Percentiles rank a stretch among this genome's conserved stretches.
These are phyloP conservation scores for Pichia sporocuriosa DNA, from an alignment of 805 yeast species.

Conservation along the genomic window DNA sequence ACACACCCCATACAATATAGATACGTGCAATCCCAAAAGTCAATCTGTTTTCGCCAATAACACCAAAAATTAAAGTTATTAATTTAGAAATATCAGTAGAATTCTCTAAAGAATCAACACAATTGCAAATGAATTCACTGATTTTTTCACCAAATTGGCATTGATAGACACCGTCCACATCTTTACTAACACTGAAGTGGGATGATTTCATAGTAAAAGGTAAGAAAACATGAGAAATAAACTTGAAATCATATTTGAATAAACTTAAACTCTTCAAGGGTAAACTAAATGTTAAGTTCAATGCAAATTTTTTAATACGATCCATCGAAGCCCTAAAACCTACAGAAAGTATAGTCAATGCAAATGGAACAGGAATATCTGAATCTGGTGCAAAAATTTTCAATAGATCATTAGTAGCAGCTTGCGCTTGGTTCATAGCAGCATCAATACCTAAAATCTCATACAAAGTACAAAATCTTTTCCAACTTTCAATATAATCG, in stretches of 20 bases:
- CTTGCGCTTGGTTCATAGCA: constrained; percentile 78
- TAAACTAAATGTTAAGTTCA: constrained; percentile 49
- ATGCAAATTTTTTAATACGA: constrained; percentile 59
- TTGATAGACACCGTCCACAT: constrained; percentile 23
- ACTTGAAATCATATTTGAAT: constrained; percentile 37
- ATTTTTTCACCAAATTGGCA: constrained; percentile 59
- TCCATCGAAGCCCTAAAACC: constrained; percentile 76
- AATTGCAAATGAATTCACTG: constrained; percentile 36
- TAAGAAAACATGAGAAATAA: constrained; percentile 40
- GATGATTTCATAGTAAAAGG: constrained; percentile 60
- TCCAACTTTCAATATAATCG: constrained; percentile 51
- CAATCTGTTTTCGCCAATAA: constrained; percentile 41
- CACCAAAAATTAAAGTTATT: constrained; percentile 33
- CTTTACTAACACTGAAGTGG: constrained; percentile 42
- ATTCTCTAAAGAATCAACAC: constrained; percentile 28
- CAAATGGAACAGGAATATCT: constrained; percentile 61
- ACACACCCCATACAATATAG: constrained; percentile 50
- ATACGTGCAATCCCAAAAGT: constrained; percentile 68
- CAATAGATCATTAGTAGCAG: constrained; percentile 59
- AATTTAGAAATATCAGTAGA: constrained; percentile 12
- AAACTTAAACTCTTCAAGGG: constrained; percentile 39
- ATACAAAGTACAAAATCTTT: constrained; percentile 61
- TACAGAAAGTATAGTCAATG: constrained; percentile 62
- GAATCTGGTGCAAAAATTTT: constrained; percentile 44
- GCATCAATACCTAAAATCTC: constrained; percentile 83